A percentile compares a stretch with the other conserved stretches of the same genome.
Conservation (phyloP, 371 early-diverging fungal genomes). For the Rhizopus stolonifer region DNA sequence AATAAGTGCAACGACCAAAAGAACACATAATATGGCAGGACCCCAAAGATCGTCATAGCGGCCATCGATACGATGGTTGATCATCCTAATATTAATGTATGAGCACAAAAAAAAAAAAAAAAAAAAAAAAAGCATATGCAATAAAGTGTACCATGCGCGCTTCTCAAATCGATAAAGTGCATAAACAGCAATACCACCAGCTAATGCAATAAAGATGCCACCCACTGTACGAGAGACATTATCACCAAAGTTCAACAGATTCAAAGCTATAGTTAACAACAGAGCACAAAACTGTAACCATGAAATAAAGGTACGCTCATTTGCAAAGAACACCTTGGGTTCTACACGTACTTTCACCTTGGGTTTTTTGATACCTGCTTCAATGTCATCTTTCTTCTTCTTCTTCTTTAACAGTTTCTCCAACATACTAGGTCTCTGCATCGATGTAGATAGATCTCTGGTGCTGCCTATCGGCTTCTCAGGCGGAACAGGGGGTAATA, state of each 20-base stretch:
- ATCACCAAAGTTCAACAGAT: slow-evolving; percentile 77
- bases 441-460: not conserved
- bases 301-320: slow-evolving; percentile 90
- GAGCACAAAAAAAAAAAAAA: too few relatives aligned
- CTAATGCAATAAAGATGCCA: slow-evolving; percentile 61
- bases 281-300: slow-evolving; percentile 85
- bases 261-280: slow-evolving; percentile 75
- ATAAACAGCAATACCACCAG: slow-evolving; percentile 77
- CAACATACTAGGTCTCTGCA: not conserved
- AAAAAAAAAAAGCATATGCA: slow-evolving; percentile 21
- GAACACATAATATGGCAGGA: slow-evolving; percentile 79
- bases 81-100: too few relatives aligned
- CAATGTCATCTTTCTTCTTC: slow-evolving; percentile 6
- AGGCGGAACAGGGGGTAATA: slow-evolving; percentile 2
- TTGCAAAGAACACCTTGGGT: slow-evolving; percentile 94
- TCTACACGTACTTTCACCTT: slow-evolving; percentile 52
- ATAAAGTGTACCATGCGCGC: slow-evolving; percentile 59
- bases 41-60: slow-evolving; percentile 62
- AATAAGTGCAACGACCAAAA: slow-evolving; percentile 59
- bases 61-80: slow-evolving; percentile 51
- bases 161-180: slow-evolving; percentile 88
- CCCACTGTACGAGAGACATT: slow-evolving; percentile 42
- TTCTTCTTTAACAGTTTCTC: slow-evolving; percentile 10
- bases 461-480: slow-evolving; percentile 1
- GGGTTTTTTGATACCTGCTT: slow-evolving; percentile 8